Percentiles rank a stretch among this genome's conserved stretches.
phyloP scores from a whole-genome alignment of 2,329 filamentous ascomycete species.

The Grosmannia penicillata region DNA sequence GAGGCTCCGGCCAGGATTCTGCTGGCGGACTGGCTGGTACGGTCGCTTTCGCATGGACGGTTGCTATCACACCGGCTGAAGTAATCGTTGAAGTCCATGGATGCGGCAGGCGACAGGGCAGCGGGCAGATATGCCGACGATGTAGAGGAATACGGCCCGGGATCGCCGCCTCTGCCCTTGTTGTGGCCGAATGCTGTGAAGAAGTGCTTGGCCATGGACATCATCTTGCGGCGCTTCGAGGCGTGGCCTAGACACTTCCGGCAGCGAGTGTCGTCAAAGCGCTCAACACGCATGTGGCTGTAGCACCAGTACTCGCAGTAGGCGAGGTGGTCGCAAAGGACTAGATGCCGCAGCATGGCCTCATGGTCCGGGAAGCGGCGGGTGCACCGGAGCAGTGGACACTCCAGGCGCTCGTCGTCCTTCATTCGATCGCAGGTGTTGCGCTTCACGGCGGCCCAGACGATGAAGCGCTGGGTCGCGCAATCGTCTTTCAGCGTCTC shows the following conservation, averaged over 20 bases:
- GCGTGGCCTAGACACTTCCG: slow-evolving; percentile 33
- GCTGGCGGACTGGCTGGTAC: slow-evolving; percentile 1
- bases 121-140: slow-evolving; percentile 1
- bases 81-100: slow-evolving; percentile 2
- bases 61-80: slow-evolving; percentile 4
- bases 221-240: slow-evolving; percentile 34
- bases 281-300: slow-evolving; percentile 35
- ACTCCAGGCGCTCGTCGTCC: slow-evolving; percentile 31
- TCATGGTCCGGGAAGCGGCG: slow-evolving; percentile 36
- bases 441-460: slow-evolving; percentile 40
- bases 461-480: slow-evolving; percentile 37
- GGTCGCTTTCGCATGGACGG: no score
- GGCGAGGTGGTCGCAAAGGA: slow-evolving; percentile 30
- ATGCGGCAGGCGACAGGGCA: neutral
- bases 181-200: slow-evolving; percentile 37
- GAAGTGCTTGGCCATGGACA: slow-evolving; percentile 38
- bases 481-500: slow-evolving; percentile 32
- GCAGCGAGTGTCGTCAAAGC: slow-evolving; percentile 36
- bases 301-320: slow-evolving; percentile 42
- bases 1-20: no score
- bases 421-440: slow-evolving; percentile 34
- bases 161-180: slow-evolving; percentile 15
- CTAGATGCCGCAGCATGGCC: slow-evolving; percentile 37
- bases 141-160: slow-evolving; percentile 1
- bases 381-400: slow-evolving; percentile 35